These are phyloP conservation scores for Suhomyces kilbournensis DNA, from an alignment of 805 yeast genomes.

Conservation along the genomic window DNA sequence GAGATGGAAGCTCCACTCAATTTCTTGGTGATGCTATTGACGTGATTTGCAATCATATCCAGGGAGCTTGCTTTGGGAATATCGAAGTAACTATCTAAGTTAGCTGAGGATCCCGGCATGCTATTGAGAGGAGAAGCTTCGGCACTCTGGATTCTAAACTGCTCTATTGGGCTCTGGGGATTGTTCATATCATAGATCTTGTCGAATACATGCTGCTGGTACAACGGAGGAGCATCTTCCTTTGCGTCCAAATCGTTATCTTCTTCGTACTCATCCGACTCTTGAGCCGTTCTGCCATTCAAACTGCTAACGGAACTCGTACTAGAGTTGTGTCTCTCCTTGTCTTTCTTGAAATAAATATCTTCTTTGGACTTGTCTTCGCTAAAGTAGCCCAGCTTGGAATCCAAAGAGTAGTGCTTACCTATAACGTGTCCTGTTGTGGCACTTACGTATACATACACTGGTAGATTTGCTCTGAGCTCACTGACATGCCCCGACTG, in stretches of 20 bases:
- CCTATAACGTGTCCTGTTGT: conserved; percentile 37
- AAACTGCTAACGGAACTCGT: background rate
- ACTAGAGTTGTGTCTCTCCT: conserved; percentile 1
- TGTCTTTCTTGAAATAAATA: conserved; percentile 27
- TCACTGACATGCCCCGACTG: conserved; percentile 51
- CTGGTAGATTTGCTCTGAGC: conserved; percentile 50
- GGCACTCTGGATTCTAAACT: conserved; percentile 21
- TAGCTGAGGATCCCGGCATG: conserved; percentile 12
- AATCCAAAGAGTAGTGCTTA: conserved; percentile 30
- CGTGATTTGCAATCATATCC: background rate
- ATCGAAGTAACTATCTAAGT: conserved; percentile 32
- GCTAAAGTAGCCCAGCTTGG: conserved; percentile 21
- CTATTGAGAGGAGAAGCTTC: conserved; percentile 10
- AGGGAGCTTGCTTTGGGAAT: conserved; percentile 13
- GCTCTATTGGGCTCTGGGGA: conserved; percentile 37
- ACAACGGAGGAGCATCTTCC: conserved; percentile 43
- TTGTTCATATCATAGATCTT: conserved; percentile 33
- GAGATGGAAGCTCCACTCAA: background rate
- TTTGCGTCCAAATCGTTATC: conserved; percentile 23
- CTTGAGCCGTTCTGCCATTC: background rate
- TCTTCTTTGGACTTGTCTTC: conserved; percentile 23
- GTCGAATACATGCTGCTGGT: conserved; percentile 38
- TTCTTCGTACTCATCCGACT: conserved; percentile 11
- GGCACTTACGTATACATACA: conserved; percentile 41
- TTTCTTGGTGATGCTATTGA: background rate